phyloP scores from a whole-genome alignment of 805 yeast species.

The Kuraishia hungarica region DNA sequence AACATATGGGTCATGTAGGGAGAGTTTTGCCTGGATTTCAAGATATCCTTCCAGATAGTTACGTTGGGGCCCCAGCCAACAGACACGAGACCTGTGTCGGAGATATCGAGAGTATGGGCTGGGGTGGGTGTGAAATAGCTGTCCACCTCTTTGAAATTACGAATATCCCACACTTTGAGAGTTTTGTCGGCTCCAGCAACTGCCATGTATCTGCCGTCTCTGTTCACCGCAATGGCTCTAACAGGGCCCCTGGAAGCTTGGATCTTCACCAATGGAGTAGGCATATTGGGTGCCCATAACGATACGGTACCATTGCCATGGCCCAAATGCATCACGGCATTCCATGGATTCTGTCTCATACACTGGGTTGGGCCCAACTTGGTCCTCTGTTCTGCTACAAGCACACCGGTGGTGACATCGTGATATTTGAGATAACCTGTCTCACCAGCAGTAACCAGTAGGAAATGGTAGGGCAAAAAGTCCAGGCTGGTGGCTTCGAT shows the following conservation, averaged over 20 bases:
- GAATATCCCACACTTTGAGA: constrained; percentile 87
- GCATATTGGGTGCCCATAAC: constrained; percentile 87
- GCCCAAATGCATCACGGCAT: constrained; percentile 90
- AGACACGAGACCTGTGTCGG: constrained; percentile 80
- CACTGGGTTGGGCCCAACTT: constrained; percentile 86
- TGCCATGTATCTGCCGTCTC: constrained; percentile 93
- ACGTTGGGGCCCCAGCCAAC: constrained; percentile 97
- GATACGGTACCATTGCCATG: constrained; percentile 90
- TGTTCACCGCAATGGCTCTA: constrained; percentile 73
- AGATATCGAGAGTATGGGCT: constrained; percentile 67
- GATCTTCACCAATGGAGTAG: constrained; percentile 76
- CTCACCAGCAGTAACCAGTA: constrained; percentile 82
- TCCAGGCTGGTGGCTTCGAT: constrained; percentile 77
- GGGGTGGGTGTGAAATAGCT: constrained; percentile 75
- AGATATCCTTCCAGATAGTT: constrained; percentile 85
- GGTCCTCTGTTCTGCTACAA: constrained; percentile 78
- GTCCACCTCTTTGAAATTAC: constrained; percentile 72
- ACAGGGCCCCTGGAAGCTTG: constrained; percentile 84
- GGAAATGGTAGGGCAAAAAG: constrained; percentile 86
- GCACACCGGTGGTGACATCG: constrained; percentile 87
- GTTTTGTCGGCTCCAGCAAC: constrained; percentile 82
- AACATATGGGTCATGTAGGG: constrained; percentile 91
- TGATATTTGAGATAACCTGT: constrained; percentile 87
- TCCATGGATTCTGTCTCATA: constrained; percentile 90
- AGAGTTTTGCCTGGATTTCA: constrained; percentile 57